Conservation (phyloP, 2,329 filamentous ascomycete species). For the Fusarium drepaniforme region DNA sequence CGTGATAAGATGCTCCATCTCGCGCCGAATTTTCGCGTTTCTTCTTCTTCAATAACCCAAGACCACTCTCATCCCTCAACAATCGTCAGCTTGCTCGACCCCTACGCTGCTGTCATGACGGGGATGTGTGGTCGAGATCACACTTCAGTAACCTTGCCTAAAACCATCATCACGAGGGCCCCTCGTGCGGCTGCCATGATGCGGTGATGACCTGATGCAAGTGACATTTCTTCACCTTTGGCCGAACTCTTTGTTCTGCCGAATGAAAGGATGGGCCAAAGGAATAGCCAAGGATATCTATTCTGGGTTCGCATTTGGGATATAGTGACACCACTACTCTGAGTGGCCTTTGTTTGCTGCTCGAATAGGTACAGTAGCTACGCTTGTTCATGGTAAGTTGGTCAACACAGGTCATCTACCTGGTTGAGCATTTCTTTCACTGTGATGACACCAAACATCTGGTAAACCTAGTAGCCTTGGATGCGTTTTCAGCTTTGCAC, state of each 20-base stretch:
- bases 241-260: conserved; percentile 5
- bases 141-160: conserved; percentile 68
- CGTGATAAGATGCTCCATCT: conserved; percentile 30
- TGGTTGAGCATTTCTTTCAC: conserved; percentile 5
- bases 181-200: conserved; percentile 74
- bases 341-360: neutral
- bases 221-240: conserved; percentile 58
- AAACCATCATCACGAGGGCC: conserved; percentile 79
- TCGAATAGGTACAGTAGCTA: neutral
- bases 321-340: conserved; percentile 1
- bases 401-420: neutral
- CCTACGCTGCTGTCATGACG: conserved; percentile 60
- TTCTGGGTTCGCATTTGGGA: neutral
- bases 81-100: conserved; percentile 52
- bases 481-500: conserved; percentile 43
- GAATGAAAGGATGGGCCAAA: conserved; percentile 6
- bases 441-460: conserved; percentile 56
- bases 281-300: neutral
- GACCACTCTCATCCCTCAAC: conserved; percentile 59
- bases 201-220: conserved; percentile 77
- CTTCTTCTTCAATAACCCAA: conserved; percentile 51
- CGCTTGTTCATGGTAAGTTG: conserved; percentile 33
- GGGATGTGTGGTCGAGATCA: conserved; percentile 69
- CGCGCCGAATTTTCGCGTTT: conserved; percentile 36
- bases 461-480: conserved; percentile 55